Evolutionary conservation across 805 yeast genomes (phyloP).

Genomic region (Candida hispaniensis): DNA sequence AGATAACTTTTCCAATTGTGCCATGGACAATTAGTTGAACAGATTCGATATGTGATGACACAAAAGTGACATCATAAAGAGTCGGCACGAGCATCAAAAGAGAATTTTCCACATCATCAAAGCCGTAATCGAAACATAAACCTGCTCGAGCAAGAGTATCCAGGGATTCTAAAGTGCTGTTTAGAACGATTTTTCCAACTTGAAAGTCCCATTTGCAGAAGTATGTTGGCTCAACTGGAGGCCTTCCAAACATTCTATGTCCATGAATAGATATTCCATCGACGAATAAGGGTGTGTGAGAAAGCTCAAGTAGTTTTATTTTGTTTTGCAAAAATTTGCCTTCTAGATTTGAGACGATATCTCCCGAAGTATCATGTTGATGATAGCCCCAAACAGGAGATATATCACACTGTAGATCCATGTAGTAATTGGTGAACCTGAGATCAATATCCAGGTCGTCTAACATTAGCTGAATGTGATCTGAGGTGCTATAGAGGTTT

Average conservation of each 20-base stretch:
- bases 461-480: conserved; percentile 53
- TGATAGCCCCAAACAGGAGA: conserved; percentile 43
- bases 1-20: conserved; percentile 23
- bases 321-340: conserved; percentile 18
- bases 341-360: too few relatives aligned
- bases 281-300: conserved; percentile 34
- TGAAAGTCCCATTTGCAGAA: conserved; percentile 84
- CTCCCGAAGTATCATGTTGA: conserved; percentile 1
- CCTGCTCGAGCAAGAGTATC: conserved; percentile 33
- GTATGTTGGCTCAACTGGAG: conserved; percentile 81
- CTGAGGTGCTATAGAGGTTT: conserved; percentile 51
- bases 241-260: conserved; percentile 86
- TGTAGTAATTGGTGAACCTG: conserved; percentile 82
- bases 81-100: conserved; percentile 45
- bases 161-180: conserved; percentile 32
- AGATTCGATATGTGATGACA: conserved; percentile 45
- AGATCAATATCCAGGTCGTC: conserved; percentile 63
- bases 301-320: conserved; percentile 8
- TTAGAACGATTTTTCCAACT: conserved; percentile 46
- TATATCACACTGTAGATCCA: conserved; percentile 76
- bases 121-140: conserved; percentile 48
- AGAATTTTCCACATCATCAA: conserved; percentile 65
- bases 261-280: conserved; percentile 65
- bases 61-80: conserved; percentile 57
- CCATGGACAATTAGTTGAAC: conserved; percentile 36